A percentile compares a stretch with the other conserved stretches of the same genome.
Evolutionary conservation across 2,329 filamentous ascomycete species (phyloP).

Genomic region (Colletotrichum sublineola): DNA sequence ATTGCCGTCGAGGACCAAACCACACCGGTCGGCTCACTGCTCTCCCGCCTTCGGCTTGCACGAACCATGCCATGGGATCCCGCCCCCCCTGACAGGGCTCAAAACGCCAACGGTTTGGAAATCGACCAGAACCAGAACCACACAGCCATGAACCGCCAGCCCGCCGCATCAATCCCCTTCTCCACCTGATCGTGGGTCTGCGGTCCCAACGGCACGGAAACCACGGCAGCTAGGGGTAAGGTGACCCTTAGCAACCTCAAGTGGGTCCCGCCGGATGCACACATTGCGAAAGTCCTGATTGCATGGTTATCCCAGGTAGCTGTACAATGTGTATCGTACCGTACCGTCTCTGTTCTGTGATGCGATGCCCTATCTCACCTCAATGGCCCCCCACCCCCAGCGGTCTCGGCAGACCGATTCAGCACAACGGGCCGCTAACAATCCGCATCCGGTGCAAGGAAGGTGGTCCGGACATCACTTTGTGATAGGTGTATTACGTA

Average conservation of each 20-base stretch:
- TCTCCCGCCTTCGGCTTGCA: not conserved
- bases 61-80: not conserved
- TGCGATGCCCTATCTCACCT: conserved; percentile 16
- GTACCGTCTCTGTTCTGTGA: not conserved
- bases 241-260: not conserved
- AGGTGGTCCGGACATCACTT: conserved; percentile 9
- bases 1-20: not conserved
- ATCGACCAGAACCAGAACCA: not conserved
- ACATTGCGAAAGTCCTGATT: not conserved
- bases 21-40: not conserved
- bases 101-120: conserved; percentile 38
- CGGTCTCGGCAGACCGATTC: not conserved
- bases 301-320: not conserved
- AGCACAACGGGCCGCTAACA: not conserved
- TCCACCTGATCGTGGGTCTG: conserved; percentile 23
- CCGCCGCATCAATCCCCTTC: not conserved
- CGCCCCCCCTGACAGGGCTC: not conserved
- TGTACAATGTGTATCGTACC: not conserved
- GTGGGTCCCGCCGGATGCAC: not conserved
- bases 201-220: not conserved
- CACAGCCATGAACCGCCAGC: not conserved
- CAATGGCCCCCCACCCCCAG: not conserved
- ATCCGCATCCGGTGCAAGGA: not conserved
- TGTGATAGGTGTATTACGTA: not conserved
- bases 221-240: not conserved